Evolutionary conservation across 768 basidiomycete genomes (phyloP), one percentile per base, ranked within the genome.

Genomic region (Agaricus bisporus): DNA sequence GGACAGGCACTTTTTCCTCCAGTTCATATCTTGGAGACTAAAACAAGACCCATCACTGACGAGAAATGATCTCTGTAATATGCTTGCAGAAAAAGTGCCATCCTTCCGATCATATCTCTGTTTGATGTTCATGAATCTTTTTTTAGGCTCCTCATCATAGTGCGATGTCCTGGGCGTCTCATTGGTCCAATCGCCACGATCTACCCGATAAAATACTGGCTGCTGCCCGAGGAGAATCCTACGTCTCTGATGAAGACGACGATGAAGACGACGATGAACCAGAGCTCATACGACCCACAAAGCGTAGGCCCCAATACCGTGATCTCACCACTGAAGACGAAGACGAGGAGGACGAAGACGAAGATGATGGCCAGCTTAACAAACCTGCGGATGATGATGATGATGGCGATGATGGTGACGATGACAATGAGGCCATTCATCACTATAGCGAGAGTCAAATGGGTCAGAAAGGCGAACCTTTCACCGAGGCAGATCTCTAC

Each of bases 131-230:
- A 37, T 10, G 18, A 20, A 18, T 35, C 1, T 32, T 3, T 6
- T 53, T 55, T 25, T 57, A 87, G 85, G 82, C 75, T n/a, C 82
- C 85, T 32, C 83, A 86, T 65, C 86, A 88, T 60, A 77, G 68
- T 37, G 60, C 70, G n/a, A 67, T 66, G 29, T 87, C 85, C 0
- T 88, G 86, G 86, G 69, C 70, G 20, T 78, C 81, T n/a, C 78
- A 83, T 60, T 88, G 86, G 86, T 77, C 75, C 5, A 74, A 74
- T 49, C 74, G 80, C 51, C 81, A 85, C 53, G 83, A 85, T 59
- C 62, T 86, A 25, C 82, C 83, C 1, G 85, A 85, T 60, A 82
- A 84, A 60, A 83, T 85, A 25, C 61, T 84, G 43, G 79, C 76
- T 17, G 69, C 71, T 5, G 73, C 72, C 18, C 62, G 66, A 43